These are phyloP conservation scores for Kwoniella newhampshirensis DNA, from an alignment of 768 basidiomycete genomes.

Conservation along the genomic window DNA sequence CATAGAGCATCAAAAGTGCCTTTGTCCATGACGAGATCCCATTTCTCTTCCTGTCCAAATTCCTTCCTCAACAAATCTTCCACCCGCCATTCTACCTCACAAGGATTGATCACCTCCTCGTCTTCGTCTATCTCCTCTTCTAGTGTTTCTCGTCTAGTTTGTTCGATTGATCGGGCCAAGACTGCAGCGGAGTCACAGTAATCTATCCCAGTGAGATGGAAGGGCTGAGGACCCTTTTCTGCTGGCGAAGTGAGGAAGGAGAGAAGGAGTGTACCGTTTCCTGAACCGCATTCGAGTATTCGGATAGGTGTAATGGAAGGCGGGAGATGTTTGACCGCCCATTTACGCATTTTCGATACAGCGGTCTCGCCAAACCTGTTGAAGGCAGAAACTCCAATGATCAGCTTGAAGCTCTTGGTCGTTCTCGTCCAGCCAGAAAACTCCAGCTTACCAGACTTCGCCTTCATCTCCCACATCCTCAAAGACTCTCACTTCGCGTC, in stretches of 20 bases:
- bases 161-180: conserved; percentile 47
- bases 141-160: conserved; percentile 19
- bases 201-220: conserved; percentile 54
- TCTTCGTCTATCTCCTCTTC: conserved; percentile 29
- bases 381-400: background rate
- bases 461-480: conserved; percentile 56
- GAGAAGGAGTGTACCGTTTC: conserved; percentile 55
- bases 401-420: background rate
- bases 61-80: conserved; percentile 45
- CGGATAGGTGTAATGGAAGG: conserved; percentile 26
- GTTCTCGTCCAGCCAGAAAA: no score
- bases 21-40: conserved; percentile 55
- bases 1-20: conserved; percentile 57
- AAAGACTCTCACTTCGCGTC: conserved; percentile 54
- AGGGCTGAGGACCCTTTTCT: conserved; percentile 26
- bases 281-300: conserved; percentile 55
- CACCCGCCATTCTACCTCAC: conserved; percentile 35
- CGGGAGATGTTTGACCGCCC: conserved; percentile 53
- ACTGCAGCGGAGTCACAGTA: conserved; percentile 53
- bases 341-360: conserved; percentile 56
- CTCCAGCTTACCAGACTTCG: conserved; percentile 54
- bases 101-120: conserved; percentile 38
- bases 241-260: conserved; percentile 39
- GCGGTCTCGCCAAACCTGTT: conserved; percentile 56
- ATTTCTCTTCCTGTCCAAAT: conserved; percentile 36